phyloP scores from a whole-genome alignment of 192 early-diverging fungal genomes.

The Hyaloraphidium curvatum region DNA sequence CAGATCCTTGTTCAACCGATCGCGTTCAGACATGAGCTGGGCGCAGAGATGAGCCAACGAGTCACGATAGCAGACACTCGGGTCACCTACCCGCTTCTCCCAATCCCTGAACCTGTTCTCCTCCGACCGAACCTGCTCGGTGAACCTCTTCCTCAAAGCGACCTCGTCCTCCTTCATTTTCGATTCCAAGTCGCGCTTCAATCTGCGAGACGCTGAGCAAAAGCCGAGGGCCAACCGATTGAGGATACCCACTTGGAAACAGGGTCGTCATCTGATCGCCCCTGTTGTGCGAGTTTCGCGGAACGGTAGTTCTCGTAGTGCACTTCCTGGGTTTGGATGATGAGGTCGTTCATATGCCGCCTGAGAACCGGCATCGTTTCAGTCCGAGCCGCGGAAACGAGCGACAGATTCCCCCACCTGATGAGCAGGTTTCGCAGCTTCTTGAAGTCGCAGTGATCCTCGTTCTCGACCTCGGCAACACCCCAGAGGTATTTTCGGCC shows the following conservation, averaged over 20 bases:
- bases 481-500: slow-evolving; percentile 97
- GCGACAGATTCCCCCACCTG: slow-evolving; percentile 19
- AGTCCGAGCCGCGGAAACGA: neutral
- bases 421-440: slow-evolving; percentile 92
- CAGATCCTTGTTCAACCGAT: slow-evolving; percentile 95
- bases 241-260: slow-evolving; percentile 7
- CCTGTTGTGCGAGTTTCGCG: slow-evolving; percentile 59
- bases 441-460: slow-evolving; percentile 93
- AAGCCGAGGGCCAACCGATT: neutral
- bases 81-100: slow-evolving; percentile 63
- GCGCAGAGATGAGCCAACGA: neutral
- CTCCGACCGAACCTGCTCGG: slow-evolving; percentile 91
- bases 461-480: slow-evolving; percentile 97
- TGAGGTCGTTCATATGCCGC: slow-evolving; percentile 93
- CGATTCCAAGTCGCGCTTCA: slow-evolving; percentile 50
- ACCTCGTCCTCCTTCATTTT: slow-evolving; percentile 99
- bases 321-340: slow-evolving; percentile 75
- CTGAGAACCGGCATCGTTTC: slow-evolving; percentile 5
- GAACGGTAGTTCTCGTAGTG: slow-evolving; percentile 92
- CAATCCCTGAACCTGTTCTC: slow-evolving; percentile 97
- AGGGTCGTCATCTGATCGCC: slow-evolving; percentile 40
- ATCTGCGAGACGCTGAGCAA: neutral
- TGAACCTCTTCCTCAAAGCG: slow-evolving; percentile 81
- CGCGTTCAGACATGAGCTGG: slow-evolving; percentile 85
- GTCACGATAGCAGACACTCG: slow-evolving; percentile 12